Evolutionary conservation across 495 filamentous ascomycete species (phyloP).

Genomic region (Pyrenula aspistea): DNA sequence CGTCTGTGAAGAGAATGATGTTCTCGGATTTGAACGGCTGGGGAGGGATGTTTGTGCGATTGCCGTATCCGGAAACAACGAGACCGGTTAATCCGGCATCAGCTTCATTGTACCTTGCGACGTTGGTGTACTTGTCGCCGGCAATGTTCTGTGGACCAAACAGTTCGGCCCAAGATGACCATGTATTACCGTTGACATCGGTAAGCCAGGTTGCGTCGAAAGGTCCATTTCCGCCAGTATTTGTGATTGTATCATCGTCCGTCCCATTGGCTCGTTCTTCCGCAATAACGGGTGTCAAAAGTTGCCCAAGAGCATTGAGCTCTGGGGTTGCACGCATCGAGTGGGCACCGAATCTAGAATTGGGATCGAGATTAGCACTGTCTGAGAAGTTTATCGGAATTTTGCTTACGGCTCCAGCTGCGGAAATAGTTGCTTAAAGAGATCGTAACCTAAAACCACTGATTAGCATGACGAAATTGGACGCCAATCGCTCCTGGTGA

Average conservation of each 20-base stretch:
- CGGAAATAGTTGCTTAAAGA: not conserved
- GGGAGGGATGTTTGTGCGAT: slow-evolving; percentile 11
- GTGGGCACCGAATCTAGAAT: not conserved
- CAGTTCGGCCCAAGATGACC: slow-evolving; percentile 40
- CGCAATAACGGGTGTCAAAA: not conserved
- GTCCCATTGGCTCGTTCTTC: not conserved
- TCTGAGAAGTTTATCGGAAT: too few relatives aligned
- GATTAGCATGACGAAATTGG: too few relatives aligned
- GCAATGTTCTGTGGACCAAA: slow-evolving; percentile 31
- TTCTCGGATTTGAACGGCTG: slow-evolving; percentile 33
- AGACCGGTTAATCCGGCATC: slow-evolving; percentile 26
- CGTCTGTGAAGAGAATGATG: slow-evolving; percentile 43
- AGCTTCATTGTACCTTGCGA: slow-evolving; percentile 36
- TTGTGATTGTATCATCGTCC: not conserved
- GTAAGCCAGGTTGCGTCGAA: not conserved
- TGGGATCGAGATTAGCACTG: too few relatives aligned
- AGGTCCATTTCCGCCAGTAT: not conserved
- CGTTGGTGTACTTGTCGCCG: slow-evolving; percentile 32
- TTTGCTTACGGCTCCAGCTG: not conserved
- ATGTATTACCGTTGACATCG: slow-evolving; percentile 7
- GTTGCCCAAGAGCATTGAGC: not conserved
- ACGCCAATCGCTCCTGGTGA: too few relatives aligned
- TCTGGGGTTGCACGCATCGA: not conserved
- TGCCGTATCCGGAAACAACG: slow-evolving; percentile 29
- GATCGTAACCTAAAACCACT: not conserved